A percentile compares a stretch with the other conserved stretches of the same genome.
phyloP scores from a whole-genome alignment of 441 rosid genomes.

The Arabidopsis lyrata region DNA sequence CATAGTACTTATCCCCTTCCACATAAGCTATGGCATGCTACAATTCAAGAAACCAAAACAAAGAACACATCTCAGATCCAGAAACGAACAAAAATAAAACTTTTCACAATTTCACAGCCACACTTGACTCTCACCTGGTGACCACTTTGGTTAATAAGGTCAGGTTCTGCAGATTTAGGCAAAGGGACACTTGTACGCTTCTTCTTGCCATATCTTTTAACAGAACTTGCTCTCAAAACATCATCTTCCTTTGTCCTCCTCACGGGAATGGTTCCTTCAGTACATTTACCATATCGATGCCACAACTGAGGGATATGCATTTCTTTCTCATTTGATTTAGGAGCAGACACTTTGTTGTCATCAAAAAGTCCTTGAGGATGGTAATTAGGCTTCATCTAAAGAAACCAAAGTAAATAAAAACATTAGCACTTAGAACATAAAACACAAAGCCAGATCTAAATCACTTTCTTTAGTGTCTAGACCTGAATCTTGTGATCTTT shows the following conservation, averaged over 20 bases:
- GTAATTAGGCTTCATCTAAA: constrained; percentile 82
- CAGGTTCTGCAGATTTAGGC: constrained; percentile 86
- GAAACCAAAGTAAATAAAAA: neutral
- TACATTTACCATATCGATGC: constrained; percentile 81
- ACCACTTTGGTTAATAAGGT: constrained; percentile 79
- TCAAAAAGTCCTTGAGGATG: constrained; percentile 89
- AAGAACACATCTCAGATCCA: constrained; percentile 15
- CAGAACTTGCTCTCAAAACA: constrained; percentile 88
- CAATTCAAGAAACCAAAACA: too few relatives aligned
- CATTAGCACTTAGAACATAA: constrained; percentile 12
- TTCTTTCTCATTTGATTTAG: constrained; percentile 54
- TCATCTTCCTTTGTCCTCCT: constrained; percentile 89
- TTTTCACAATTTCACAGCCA: neutral
- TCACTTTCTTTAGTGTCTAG: neutral
- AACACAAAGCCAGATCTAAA: constrained; percentile 9
- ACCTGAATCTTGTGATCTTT: constrained; percentile 99
- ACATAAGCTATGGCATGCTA: constrained; percentile 98
- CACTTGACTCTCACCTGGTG: constrained; percentile 68
- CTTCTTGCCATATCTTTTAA: constrained; percentile 92
- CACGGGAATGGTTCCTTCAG: constrained; percentile 81
- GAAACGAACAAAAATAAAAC: constrained; percentile 18
- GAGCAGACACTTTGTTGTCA: constrained; percentile 67
- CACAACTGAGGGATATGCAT: constrained; percentile 76
- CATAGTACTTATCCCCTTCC: constrained; percentile 88
- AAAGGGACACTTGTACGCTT: constrained; percentile 71